phyloP scores from a whole-genome alignment of 208 protist species.

The Blastocrithidia nonstop region DNA sequence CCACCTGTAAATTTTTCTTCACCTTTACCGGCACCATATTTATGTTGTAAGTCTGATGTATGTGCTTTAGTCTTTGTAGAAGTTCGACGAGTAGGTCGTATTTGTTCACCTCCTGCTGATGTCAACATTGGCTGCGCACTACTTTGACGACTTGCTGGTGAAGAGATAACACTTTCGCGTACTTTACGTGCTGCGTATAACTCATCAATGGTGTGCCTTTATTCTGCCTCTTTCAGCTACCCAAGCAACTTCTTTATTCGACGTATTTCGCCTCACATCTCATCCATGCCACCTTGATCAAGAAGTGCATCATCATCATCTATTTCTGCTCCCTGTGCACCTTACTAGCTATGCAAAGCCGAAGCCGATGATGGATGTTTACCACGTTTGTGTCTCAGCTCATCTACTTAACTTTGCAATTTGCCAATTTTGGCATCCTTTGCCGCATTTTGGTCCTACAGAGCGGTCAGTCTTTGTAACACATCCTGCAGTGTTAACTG shows the following conservation, averaged over 20 bases:
- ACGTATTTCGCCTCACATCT: conserved; percentile 47
- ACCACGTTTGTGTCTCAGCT: conserved; percentile 11
- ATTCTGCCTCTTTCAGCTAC: conserved; percentile 24
- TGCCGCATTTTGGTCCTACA: conserved; percentile 28
- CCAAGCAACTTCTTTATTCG: conserved; percentile 38
- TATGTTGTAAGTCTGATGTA: no score
- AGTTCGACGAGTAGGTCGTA: neutral
- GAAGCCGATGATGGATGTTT: conserved; percentile 5
- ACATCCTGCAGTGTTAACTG: conserved; percentile 56
- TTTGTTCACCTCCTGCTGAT: no score
- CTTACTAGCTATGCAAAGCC: neutral
- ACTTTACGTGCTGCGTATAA: conserved; percentile 64
- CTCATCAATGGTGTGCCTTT: conserved; percentile 59
- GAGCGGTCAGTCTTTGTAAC: conserved; percentile 21
- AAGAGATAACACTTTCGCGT: conserved; percentile 5
- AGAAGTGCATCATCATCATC: neutral
- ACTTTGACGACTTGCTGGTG: neutral
- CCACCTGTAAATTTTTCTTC: neutral
- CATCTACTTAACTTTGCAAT: conserved; percentile 14
- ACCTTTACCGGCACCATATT: no score
- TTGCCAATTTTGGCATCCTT: conserved; percentile 25
- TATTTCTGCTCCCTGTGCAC: neutral
- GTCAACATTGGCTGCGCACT: no score
- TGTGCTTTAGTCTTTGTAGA: neutral
- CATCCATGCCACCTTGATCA: conserved; percentile 1